phyloP scores from a whole-genome alignment of 306 rosid genomes.

The Oemleria cerasiformis region DNA sequence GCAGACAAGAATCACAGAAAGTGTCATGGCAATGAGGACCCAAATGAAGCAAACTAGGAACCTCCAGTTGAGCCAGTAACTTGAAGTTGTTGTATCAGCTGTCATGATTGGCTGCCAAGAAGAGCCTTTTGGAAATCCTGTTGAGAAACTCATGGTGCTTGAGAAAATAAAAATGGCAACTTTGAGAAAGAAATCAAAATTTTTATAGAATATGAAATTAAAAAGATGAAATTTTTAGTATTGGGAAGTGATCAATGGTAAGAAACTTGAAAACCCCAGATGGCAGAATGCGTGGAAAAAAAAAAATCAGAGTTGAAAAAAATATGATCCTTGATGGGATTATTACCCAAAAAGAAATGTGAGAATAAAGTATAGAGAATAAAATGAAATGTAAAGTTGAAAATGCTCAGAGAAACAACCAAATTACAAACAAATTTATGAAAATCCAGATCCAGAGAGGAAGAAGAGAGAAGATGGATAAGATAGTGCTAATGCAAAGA shows the following conservation, averaged over 20 bases:
- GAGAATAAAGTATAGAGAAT: slow-evolving; percentile 22
- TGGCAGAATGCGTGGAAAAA: slow-evolving; percentile 9
- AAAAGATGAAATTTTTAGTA: not conserved
- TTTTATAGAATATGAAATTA: too few relatives aligned
- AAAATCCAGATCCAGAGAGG: slow-evolving; percentile 28
- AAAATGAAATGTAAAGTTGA: slow-evolving; percentile 7
- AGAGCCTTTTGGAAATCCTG: slow-evolving; percentile 54
- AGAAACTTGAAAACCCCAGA: not conserved
- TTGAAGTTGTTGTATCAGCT: slow-evolving; percentile 57
- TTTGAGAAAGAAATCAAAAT: not conserved
- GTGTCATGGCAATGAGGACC: slow-evolving; percentile 47
- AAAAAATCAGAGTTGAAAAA: slow-evolving; percentile 5
- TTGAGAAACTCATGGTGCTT: slow-evolving; percentile 53
- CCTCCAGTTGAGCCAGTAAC: slow-evolving; percentile 95
- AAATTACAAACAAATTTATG: slow-evolving; percentile 18
- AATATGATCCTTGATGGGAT: not conserved
- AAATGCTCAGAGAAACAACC: slow-evolving; percentile 24
- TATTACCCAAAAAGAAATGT: not conserved
- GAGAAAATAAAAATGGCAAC: not conserved
- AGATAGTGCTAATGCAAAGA: slow-evolving; percentile 13
- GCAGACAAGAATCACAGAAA: slow-evolving; percentile 47
- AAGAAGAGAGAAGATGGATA: slow-evolving; percentile 16
- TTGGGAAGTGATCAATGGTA: not conserved
- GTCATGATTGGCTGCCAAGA: slow-evolving; percentile 85
- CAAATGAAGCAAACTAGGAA: slow-evolving; percentile 63